Conservation (phyloP, 441 rosid genomes). For the Breynia disticha region DNA sequence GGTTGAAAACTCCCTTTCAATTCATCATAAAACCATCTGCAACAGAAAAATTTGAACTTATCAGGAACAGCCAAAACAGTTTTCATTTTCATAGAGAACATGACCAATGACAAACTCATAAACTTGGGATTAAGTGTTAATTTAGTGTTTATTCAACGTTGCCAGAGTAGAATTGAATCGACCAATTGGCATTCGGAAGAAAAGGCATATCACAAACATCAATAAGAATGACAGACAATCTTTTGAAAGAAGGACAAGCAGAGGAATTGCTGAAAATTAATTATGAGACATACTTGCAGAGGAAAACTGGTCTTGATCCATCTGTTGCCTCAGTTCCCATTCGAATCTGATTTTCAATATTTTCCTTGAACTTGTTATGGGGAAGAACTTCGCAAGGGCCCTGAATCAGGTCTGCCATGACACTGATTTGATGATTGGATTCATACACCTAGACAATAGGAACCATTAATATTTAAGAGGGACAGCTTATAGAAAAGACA, state of each 20-base stretch:
- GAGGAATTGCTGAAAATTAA: slow-evolving; percentile 4
- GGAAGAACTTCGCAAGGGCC: slow-evolving; percentile 61
- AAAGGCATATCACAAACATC: too few relatives aligned
- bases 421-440: slow-evolving; percentile 45
- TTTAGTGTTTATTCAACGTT: too few relatives aligned
- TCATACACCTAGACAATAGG: slow-evolving; percentile 45
- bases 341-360: slow-evolving; percentile 31
- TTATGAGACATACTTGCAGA: slow-evolving; percentile 57
- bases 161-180: too few relatives aligned
- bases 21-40: slow-evolving; percentile 75
- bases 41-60: slow-evolving; percentile 9
- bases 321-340: slow-evolving; percentile 28
- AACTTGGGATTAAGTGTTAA: too few relatives aligned
- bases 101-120: too few relatives aligned
- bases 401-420: slow-evolving; percentile 43
- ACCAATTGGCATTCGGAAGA: too few relatives aligned
- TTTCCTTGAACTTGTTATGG: slow-evolving; percentile 41
- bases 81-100: too few relatives aligned
- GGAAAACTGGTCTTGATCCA: slow-evolving; percentile 30
- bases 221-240: too few relatives aligned
- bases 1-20: slow-evolving; percentile 48
- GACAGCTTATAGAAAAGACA: too few relatives aligned
- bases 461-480: too few relatives aligned
- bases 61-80: too few relatives aligned
- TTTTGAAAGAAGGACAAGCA: neutral